Conservation (phyloP, 1,139 yeast genomes). For the Magnusiomyces tetraspermus region DNA sequence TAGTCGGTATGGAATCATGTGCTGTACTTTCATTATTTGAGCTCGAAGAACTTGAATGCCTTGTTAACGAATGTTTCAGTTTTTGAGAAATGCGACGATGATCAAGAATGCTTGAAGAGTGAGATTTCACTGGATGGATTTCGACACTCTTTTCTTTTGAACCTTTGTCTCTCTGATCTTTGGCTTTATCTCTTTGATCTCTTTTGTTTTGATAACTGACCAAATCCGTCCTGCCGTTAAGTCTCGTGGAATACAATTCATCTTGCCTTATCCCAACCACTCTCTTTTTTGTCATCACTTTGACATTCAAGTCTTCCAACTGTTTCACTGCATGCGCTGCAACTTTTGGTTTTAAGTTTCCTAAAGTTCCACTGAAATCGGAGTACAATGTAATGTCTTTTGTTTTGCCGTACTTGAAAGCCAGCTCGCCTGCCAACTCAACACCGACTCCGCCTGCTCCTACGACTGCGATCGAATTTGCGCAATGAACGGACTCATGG, state of each 20-base stretch:
- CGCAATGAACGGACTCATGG: slow-evolving; percentile 8
- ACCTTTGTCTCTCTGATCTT: too few relatives aligned
- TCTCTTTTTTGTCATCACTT: slow-evolving; percentile 3
- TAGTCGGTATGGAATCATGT: too few relatives aligned
- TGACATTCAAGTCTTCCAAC: slow-evolving; percentile 11
- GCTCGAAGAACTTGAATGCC: neutral
- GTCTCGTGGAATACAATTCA: neutral
- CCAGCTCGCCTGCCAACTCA: slow-evolving; percentile 23
- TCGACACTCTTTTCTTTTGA: too few relatives aligned
- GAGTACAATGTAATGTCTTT: slow-evolving; percentile 15
- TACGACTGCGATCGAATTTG: slow-evolving; percentile 19
- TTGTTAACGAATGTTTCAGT: too few relatives aligned
- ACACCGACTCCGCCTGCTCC: slow-evolving; percentile 26
- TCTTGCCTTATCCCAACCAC: slow-evolving; percentile 4
- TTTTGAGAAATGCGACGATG: too few relatives aligned
- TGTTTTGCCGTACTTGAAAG: slow-evolving; percentile 17
- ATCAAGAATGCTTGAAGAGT: too few relatives aligned
- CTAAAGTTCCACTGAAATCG: slow-evolving; percentile 9
- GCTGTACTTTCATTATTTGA: too few relatives aligned
- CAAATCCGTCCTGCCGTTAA: neutral
- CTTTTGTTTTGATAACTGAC: neutral
- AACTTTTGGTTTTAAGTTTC: slow-evolving; percentile 8
- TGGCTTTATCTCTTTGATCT: neutral
- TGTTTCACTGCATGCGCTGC: slow-evolving; percentile 11
- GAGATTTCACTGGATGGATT: too few relatives aligned